Evolutionary conservation across 768 basidiomycete genomes (phyloP).

Genomic region (Collybia sp.): DNA sequence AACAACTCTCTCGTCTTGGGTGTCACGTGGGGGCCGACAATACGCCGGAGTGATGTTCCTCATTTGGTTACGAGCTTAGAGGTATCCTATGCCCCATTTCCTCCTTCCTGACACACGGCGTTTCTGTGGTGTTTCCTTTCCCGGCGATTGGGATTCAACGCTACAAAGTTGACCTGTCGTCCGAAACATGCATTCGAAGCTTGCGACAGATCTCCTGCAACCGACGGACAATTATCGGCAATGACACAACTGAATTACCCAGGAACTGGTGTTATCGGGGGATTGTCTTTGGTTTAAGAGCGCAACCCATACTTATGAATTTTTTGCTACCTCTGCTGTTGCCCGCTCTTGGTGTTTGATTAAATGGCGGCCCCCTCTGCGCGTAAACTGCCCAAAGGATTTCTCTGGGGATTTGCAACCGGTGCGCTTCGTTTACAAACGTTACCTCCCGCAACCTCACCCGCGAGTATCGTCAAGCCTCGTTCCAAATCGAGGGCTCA

Average conservation of each 20-base stretch:
- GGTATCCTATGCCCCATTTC: not conserved
- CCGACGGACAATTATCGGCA: slow-evolving; percentile 48
- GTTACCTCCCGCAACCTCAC: too few relatives aligned
- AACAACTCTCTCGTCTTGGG: not conserved
- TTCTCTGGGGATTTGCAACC: slow-evolving; percentile 71
- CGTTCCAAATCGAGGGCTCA: slow-evolving; percentile 76
- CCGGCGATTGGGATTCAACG: slow-evolving; percentile 6
- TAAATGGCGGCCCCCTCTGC: slow-evolving; percentile 26
- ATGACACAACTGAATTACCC: slow-evolving; percentile 27
- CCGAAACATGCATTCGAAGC: slow-evolving; percentile 18
- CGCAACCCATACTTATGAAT: slow-evolving; percentile 14
- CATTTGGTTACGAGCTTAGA: not conserved
- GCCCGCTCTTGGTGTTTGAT: slow-evolving; percentile 12
- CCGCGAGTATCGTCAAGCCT: slow-evolving; percentile 30
- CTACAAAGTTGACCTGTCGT: not conserved
- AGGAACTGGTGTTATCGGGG: slow-evolving; percentile 39
- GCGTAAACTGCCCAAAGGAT: slow-evolving; percentile 48
- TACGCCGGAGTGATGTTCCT: slow-evolving; percentile 12
- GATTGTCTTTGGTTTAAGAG: slow-evolving; percentile 37
- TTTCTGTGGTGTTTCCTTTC: not conserved
- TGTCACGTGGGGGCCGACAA: slow-evolving; percentile 20
- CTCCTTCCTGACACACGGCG: not conserved
- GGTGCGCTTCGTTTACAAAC: slow-evolving; percentile 30
- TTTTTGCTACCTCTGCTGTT: slow-evolving; percentile 20
- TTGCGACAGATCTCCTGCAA: slow-evolving; percentile 12